Evolutionary conservation across 768 basidiomycete species (phyloP).

Genomic region (Fistulinella prunicolor): DNA sequence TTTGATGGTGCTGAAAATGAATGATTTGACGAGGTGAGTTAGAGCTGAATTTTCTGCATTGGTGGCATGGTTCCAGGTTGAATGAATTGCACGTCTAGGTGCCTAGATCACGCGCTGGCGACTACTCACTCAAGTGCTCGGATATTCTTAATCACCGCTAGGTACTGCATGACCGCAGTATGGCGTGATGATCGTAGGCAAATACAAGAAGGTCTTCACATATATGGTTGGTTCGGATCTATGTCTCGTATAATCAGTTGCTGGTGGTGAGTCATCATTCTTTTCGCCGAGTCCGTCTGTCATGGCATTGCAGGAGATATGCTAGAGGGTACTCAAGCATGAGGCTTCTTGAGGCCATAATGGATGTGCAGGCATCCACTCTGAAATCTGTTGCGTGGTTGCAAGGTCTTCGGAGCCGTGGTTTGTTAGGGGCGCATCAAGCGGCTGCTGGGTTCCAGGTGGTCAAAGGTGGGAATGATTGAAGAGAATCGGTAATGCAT

Average conservation of each 20-base stretch:
- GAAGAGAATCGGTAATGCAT: background rate
- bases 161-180: slow-evolving; percentile 78
- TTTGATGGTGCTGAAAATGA: slow-evolving; percentile 80
- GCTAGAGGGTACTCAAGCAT: slow-evolving; percentile 50
- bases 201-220: slow-evolving; percentile 51
- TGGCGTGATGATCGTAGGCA: slow-evolving; percentile 67
- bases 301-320: slow-evolving; percentile 49
- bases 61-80: background rate
- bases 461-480: background rate
- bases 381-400: slow-evolving; percentile 62
- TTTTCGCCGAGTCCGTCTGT: background rate
- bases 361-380: slow-evolving; percentile 61
- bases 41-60: background rate
- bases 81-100: slow-evolving; percentile 39
- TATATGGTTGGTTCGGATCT: slow-evolving; percentile 40
- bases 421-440: slow-evolving; percentile 62
- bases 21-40: slow-evolving; percentile 74
- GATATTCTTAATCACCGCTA: slow-evolving; percentile 88
- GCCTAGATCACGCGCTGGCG: slow-evolving; percentile 77
- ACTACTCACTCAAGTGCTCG: slow-evolving; percentile 88
- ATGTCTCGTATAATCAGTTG: slow-evolving; percentile 57
- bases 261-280: slow-evolving; percentile 62
- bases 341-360: slow-evolving; percentile 51
- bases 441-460: slow-evolving; percentile 60
- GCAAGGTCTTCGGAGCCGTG: slow-evolving; percentile 55